These are phyloP conservation scores for Penicillium aurantiogriseum DNA, from an alignment of 2,329 filamentous ascomycete genomes.

Conservation along the genomic window DNA sequence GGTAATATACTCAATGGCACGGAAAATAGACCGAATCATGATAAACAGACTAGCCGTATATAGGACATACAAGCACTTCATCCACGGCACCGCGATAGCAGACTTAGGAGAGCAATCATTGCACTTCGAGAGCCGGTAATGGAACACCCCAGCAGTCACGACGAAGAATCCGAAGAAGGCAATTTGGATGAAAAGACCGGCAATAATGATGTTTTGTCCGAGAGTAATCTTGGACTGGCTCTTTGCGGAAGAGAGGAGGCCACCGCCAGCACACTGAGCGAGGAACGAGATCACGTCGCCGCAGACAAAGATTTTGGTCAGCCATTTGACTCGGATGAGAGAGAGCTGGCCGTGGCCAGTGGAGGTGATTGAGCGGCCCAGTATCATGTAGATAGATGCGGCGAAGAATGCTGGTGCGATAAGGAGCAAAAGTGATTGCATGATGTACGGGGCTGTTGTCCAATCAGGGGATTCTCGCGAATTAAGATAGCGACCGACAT, in stretches of 20 bases:
- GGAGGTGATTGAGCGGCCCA: slow-evolving; percentile 45
- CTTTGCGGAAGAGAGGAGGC: not conserved
- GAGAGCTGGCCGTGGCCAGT: slow-evolving; percentile 43
- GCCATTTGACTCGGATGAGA: slow-evolving; percentile 41
- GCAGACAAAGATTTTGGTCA: slow-evolving; percentile 50
- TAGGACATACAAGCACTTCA: not conserved
- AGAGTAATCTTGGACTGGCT: not conserved
- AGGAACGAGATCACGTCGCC: slow-evolving; percentile 51
- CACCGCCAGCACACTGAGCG: slow-evolving; percentile 37
- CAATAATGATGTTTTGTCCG: slow-evolving; percentile 5
- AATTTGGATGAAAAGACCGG: slow-evolving; percentile 13
- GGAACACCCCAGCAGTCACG: slow-evolving; percentile 1
- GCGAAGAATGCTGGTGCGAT: slow-evolving; percentile 51
- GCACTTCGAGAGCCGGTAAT: not conserved
- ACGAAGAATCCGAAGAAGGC: slow-evolving; percentile 11
- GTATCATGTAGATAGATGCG: slow-evolving; percentile 51
- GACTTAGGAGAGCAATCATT: not conserved
- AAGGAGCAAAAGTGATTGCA: slow-evolving; percentile 47
- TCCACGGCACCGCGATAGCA: not conserved
- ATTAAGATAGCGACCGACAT: not conserved
- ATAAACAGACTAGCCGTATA: slow-evolving; percentile 26
- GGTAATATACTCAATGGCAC: slow-evolving; percentile 28
- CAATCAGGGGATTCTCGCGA: not conserved
- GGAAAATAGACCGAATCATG: slow-evolving; percentile 29
- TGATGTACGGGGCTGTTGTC: slow-evolving; percentile 31